Evolutionary conservation across 768 basidiomycete species (phyloP), one percentile per base, ranked within the genome.

Genomic region (Leucocoprinus sp.): DNA sequence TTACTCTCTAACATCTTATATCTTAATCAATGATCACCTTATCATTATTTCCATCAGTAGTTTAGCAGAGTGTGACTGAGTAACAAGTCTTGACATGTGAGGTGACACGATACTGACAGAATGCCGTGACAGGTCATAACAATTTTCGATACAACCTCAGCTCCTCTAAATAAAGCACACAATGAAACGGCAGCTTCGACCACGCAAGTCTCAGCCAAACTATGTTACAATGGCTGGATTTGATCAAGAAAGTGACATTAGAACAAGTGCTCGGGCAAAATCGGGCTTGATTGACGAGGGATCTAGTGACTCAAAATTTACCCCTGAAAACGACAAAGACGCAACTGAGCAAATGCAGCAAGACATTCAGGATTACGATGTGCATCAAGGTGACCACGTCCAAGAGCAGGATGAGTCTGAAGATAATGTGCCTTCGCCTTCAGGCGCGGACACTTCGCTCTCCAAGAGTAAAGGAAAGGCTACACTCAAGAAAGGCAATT

Each of bases 141-240:
- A n/a, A n/a, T n/a, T n/a, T n/a, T n/a, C n/a, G n/a, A n/a, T n/a
- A 27, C 5, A 5, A 8, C 31, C 4, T 31, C 31, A 45, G 27
- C 14, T 37, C 27, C 23, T 38, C 45, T 35, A 47, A 36, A 41
- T 41, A 36, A 27, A 41, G 31, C 38, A 27, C 34, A 23, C 45
- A 45, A 84, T 84, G 82, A 50, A 72, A 12, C 71, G 78, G 27
- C 59, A 72, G 37, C 66, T 84, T 34, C 74, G 81, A 17, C 71
- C 75, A 15, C 69, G 83, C 43, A 76, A 70, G 43, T 63, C 68
- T 17, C 69, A 65, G 35, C 69, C 67, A 24, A 76, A 65, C 55
- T 84, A 84, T 61, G 62, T 67, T 0, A 50, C 54, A 18, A 50
- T 73, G 17, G 60, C 64, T 26, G 64, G 55, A 3, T 48, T 61